phyloP scores from a whole-genome alignment of 2,329 filamentous ascomycete species.

The Alternaria sp. region DNA sequence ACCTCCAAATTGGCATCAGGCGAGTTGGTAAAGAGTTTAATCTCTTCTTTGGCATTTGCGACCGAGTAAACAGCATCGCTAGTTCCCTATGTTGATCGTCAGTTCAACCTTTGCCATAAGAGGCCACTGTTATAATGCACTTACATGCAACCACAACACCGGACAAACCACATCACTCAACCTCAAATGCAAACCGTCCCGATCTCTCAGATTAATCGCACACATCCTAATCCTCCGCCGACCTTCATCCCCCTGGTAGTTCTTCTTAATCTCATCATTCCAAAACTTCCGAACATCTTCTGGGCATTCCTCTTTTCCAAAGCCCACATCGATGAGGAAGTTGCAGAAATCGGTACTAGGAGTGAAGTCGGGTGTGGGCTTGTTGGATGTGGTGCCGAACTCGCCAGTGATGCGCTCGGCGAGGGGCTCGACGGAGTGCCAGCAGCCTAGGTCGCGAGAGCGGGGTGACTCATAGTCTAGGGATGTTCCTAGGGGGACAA shows the following conservation, averaged over 20 bases:
- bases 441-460: conserved; percentile 57
- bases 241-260: conserved; percentile 61
- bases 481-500: conserved; percentile 62
- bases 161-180: conserved; percentile 60
- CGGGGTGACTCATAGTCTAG: conserved; percentile 59
- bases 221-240: conserved; percentile 58
- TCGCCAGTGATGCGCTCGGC: conserved; percentile 46
- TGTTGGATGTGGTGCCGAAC: conserved; percentile 48
- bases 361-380: conserved; percentile 54
- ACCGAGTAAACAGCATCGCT: conserved; percentile 54
- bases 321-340: conserved; percentile 58
- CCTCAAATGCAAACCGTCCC: conserved; percentile 58
- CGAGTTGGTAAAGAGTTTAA: conserved; percentile 57
- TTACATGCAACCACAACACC: conserved; percentile 60
- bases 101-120: neutral
- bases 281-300: conserved; percentile 54
- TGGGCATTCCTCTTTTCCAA: conserved; percentile 53
- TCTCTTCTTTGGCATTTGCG: conserved; percentile 57
- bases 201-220: conserved; percentile 58
- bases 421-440: conserved; percentile 53
- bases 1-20: conserved; percentile 54
- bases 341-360: conserved; percentile 54
- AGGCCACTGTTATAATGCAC: conserved; percentile 8
- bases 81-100: conserved; percentile 46
- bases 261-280: conserved; percentile 54